Evolutionary conservation across 192 early-diverging fungal species (phyloP).

Genomic region (Tieghemiomyces parasiticus): DNA sequence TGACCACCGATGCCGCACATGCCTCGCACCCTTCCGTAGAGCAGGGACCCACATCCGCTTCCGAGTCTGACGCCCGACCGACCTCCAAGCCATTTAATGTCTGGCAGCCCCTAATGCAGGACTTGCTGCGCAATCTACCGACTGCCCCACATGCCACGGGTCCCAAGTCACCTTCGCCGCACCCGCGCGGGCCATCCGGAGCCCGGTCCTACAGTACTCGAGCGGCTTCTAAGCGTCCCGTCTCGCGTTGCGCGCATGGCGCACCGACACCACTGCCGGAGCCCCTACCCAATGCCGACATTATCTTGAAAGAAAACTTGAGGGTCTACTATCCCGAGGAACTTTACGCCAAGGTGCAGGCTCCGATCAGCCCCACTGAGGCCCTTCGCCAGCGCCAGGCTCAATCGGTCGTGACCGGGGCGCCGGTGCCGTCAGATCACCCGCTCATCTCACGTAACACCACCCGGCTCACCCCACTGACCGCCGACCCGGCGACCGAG

Average conservation of each 20-base stretch:
- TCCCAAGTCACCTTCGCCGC: neutral
- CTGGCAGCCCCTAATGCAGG: neutral
- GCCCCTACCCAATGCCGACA: neutral
- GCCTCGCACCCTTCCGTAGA: neutral
- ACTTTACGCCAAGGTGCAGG: neutral
- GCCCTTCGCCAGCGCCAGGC: neutral
- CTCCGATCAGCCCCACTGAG: neutral
- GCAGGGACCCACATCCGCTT: neutral
- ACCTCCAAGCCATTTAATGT: neutral
- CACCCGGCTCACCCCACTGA: neutral
- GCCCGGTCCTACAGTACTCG: neutral
- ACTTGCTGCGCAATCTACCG: neutral
- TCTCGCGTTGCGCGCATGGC: neutral
- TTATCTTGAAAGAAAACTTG: neutral
- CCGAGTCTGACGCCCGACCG: neutral
- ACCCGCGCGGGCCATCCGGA: neutral
- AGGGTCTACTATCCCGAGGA: neutral
- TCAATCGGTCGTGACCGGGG: neutral
- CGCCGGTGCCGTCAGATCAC: constrained; percentile 1
- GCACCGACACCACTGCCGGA: neutral
- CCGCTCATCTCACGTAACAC: neutral
- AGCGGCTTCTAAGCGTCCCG: neutral
- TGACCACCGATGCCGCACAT: neutral
- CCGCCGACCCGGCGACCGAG: neutral
- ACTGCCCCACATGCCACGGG: neutral